These are phyloP conservation scores for Pleurotus tuber-regium DNA, from an alignment of 768 basidiomycete genomes.

Conservation along the genomic window DNA sequence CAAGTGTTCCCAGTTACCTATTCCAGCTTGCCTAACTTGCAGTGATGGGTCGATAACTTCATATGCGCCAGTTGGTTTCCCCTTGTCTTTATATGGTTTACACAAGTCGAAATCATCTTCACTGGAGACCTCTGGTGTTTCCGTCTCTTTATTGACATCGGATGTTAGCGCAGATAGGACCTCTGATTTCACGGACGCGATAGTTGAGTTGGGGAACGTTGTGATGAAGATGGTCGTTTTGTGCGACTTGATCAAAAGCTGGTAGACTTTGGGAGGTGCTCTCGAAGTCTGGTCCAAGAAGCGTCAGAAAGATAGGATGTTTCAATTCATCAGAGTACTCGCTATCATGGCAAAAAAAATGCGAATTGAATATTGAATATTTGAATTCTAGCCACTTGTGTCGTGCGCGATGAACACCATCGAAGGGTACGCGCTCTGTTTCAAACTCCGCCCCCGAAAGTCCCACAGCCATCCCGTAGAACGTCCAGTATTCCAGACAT, in stretches of 20 bases:
- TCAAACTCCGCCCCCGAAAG: slow-evolving; percentile 9
- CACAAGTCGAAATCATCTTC: slow-evolving; percentile 60
- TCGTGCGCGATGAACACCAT: too few relatives aligned
- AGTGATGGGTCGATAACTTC: slow-evolving; percentile 45
- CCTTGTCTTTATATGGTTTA: slow-evolving; percentile 49
- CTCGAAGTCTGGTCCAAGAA: slow-evolving; percentile 46
- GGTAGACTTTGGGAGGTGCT: slow-evolving; percentile 58
- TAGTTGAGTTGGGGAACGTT: slow-evolving; percentile 48
- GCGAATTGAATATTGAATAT: not conserved
- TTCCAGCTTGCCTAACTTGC: slow-evolving; percentile 44
- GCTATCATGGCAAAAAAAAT: slow-evolving; percentile 20
- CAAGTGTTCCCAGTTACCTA: slow-evolving; percentile 65
- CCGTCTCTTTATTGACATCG: slow-evolving; percentile 36
- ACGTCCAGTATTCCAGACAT: slow-evolving; percentile 9
- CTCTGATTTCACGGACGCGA: slow-evolving; percentile 61
- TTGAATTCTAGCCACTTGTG: too few relatives aligned
- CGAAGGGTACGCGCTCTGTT: not conserved
- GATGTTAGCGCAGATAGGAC: slow-evolving; percentile 59
- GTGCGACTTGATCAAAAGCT: slow-evolving; percentile 72
- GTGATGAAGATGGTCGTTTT: slow-evolving; percentile 65
- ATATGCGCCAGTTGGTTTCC: slow-evolving; percentile 33
- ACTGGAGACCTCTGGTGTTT: slow-evolving; percentile 25
- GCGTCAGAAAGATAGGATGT: not conserved
- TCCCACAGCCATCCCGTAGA: slow-evolving; percentile 6
- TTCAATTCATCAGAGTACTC: not conserved